Conservation (phyloP, 2,329 filamentous ascomycete species). For the Penicillium decumbens region DNA sequence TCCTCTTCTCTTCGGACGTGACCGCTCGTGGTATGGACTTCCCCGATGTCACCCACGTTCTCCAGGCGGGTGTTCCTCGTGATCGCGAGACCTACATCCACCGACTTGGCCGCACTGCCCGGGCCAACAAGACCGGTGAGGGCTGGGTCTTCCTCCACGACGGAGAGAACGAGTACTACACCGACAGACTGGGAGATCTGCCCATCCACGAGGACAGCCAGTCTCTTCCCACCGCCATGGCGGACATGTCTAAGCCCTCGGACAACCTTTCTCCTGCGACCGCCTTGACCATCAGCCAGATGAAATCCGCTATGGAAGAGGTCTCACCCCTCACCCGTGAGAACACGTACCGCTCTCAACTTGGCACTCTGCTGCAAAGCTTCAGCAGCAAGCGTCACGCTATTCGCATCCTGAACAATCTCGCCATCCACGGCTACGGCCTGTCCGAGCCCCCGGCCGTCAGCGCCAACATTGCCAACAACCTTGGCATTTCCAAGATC, state of each 20-base stretch:
- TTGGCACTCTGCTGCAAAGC: constrained; percentile 20
- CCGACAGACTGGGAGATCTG: constrained; percentile 51
- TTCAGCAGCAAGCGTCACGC: constrained; percentile 37
- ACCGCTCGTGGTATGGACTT: constrained; percentile 81
- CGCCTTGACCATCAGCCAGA: constrained; percentile 27
- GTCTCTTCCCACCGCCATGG: constrained; percentile 40
- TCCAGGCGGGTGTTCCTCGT: constrained; percentile 63
- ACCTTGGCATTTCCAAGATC: constrained; percentile 28
- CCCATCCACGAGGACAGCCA: constrained; percentile 47
- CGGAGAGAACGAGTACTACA: constrained; percentile 49
- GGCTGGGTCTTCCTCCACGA: constrained; percentile 57
- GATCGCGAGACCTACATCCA: constrained; percentile 71
- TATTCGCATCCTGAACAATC: constrained; percentile 43
- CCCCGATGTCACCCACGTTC: constrained; percentile 72
- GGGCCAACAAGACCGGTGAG: constrained; percentile 60
- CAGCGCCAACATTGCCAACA: constrained; percentile 18
- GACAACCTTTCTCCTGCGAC: constrained; percentile 7
- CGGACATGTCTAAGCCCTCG: constrained; percentile 32
- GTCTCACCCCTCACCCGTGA: constrained; percentile 25
- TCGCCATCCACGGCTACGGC: constrained; percentile 47
- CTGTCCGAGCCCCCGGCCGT: constrained; percentile 40
- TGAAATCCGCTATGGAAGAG: constrained; percentile 42
- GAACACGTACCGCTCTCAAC: constrained; percentile 28
- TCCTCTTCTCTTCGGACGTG: constrained; percentile 74
- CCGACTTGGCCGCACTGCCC: constrained; percentile 69